Evolutionary conservation across 164 flowering plant genomes (phyloP).

Genomic region (grape (Vitis vinifera)): ASM3070453v1 NC_081823.1:24061001-24061500

Average conservation of each 20-base stretch:
- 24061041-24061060: not conserved
- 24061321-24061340: constrained; percentile 27
- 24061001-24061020: too few species aligned
- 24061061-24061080: not conserved
- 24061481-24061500: constrained; percentile 97
- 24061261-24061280: too few species aligned
- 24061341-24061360: constrained; percentile 48
- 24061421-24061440: constrained; percentile 91
- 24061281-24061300: too few species aligned
- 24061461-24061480: constrained; percentile 85
- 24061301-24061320: too few species aligned
- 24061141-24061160: constrained; percentile 11
- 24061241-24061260: not conserved
- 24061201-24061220: constrained; percentile 1
- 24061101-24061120: constrained; percentile 1
- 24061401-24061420: constrained; percentile 76
- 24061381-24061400: constrained; percentile 75
- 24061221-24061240: not conserved
- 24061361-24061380: constrained; percentile 83
- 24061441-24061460: constrained; percentile 88
- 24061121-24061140: constrained; percentile 13
- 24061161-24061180: constrained; percentile 5
- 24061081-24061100: constrained; percentile 1
- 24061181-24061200: constrained; percentile 11
- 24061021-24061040: not conserved